Conservation (phyloP, 768 basidiomycete species). For the Boletus rufocinnamomeus region DNA sequence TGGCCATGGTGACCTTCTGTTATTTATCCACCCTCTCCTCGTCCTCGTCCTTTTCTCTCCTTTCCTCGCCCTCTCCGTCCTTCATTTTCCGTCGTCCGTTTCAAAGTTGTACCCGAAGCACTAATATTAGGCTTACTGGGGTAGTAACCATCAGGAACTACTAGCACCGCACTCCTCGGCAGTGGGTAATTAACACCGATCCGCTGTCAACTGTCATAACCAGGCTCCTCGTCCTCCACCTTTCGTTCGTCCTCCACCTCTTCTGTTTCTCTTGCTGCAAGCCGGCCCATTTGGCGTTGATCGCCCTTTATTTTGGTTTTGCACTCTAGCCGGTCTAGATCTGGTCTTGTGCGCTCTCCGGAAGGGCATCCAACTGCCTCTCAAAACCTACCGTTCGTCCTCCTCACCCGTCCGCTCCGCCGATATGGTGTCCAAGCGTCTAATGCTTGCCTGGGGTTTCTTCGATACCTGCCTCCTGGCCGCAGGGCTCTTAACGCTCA, state of each 20-base stretch:
- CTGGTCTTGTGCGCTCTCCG: constrained; percentile 52
- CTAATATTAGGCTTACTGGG: background rate
- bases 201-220: constrained; percentile 3
- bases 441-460: constrained; percentile 72
- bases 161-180: background rate
- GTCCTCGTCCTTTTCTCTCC: background rate
- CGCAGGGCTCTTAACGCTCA: constrained; percentile 66
- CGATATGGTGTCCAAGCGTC: constrained; percentile 69
- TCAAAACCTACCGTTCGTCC: constrained; percentile 8
- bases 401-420: background rate
- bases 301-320: constrained; percentile 51
- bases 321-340: constrained; percentile 43
- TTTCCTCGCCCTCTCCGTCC: background rate
- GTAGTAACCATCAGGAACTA: constrained; percentile 11
- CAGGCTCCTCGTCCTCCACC: background rate
- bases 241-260: constrained; percentile 1
- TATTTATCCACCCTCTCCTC: background rate
- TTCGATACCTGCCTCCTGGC: constrained; percentile 69
- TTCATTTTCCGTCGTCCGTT: background rate
- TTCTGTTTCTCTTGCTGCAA: constrained; percentile 36
- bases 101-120: background rate
- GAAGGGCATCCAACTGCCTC: constrained; percentile 41
- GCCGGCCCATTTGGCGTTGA: constrained; percentile 65
- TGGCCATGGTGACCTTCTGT: constrained; percentile 25
- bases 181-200: constrained; percentile 11